These are phyloP conservation scores for Mucor plumbeus DNA, from an alignment of 371 early-diverging fungal species.

Conservation along the genomic window DNA sequence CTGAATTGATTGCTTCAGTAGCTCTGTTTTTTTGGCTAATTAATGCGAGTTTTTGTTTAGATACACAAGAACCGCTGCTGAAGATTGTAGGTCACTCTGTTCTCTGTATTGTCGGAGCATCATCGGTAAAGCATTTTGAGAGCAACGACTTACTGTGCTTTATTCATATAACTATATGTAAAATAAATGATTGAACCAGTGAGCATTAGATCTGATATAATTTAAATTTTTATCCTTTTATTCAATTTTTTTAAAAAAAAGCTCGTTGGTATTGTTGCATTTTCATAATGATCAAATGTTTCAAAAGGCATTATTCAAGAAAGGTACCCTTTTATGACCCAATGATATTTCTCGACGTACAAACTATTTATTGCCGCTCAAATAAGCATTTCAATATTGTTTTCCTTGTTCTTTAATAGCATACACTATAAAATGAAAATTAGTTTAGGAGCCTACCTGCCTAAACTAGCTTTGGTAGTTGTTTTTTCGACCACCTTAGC, in stretches of 20 bases:
- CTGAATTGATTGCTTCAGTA: too few relatives aligned
- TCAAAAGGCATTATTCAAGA: not conserved
- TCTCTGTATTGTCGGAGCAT: too few relatives aligned
- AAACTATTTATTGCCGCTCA: not conserved
- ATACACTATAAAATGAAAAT: slow-evolving; percentile 9
- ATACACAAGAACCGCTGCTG: too few relatives aligned
- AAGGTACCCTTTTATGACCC: not conserved
- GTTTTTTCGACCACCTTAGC: slow-evolving; percentile 16
- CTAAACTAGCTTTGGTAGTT: slow-evolving; percentile 17
- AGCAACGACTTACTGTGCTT: not conserved
- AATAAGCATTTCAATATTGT: not conserved
- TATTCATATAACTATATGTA: not conserved
- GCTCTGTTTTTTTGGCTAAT: too few relatives aligned
- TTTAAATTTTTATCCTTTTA: too few relatives aligned
- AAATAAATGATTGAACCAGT: not conserved
- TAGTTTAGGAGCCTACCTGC: slow-evolving; percentile 15
- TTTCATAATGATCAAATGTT: too few relatives aligned
- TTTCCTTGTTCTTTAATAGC: not conserved
- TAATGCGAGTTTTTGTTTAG: too few relatives aligned
- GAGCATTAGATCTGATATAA: too few relatives aligned
- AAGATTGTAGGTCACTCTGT: too few relatives aligned
- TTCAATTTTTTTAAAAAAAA: too few relatives aligned
- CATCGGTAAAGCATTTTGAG: too few relatives aligned
- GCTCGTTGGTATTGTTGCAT: too few relatives aligned
- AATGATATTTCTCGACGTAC: slow-evolving; percentile 2